Percentiles rank a stretch among this genome's conserved stretches.
Evolutionary conservation across 1,284 basidiomycete genomes (phyloP).

Genomic region (Taiwanofungus camphoratus): DNA sequence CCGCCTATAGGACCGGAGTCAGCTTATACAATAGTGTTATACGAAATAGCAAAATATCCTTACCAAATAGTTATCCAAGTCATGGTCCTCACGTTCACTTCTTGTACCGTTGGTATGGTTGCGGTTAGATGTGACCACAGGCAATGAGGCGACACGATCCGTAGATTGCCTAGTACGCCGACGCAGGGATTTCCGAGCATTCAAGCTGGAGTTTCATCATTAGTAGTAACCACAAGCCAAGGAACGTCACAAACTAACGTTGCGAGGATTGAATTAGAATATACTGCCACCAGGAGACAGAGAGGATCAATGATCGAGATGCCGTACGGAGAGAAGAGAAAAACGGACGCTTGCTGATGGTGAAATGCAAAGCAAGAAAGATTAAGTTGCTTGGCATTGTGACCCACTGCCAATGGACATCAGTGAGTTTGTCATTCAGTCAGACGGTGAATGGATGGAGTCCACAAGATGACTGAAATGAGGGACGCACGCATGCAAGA

Average conservation of each 20-base stretch:
- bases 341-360: constrained; percentile 38
- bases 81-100: too few species aligned
- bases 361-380: constrained; percentile 43
- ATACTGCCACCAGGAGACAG: too few species aligned
- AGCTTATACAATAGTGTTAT: too few species aligned
- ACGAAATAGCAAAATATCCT: too few species aligned
- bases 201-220: constrained; percentile 11
- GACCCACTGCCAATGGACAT: constrained; percentile 35
- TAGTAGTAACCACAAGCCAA: not conserved
- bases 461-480: not conserved
- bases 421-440: too few species aligned
- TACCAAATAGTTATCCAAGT: too few species aligned
- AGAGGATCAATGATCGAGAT: not conserved
- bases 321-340: not conserved
- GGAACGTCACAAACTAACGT: not conserved
- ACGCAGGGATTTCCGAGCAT: constrained; percentile 17
- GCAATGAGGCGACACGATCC: too few species aligned
- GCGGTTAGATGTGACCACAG: too few species aligned
- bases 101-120: too few species aligned
- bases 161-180: not conserved
- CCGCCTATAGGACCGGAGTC: too few species aligned
- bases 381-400: constrained; percentile 39
- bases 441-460: not conserved
- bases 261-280: not conserved
- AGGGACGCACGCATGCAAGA: constrained; percentile 36